phyloP scores from a whole-genome alignment of 2,329 filamentous ascomycete genomes.

The Pseudogymnoascus sp. region DNA sequence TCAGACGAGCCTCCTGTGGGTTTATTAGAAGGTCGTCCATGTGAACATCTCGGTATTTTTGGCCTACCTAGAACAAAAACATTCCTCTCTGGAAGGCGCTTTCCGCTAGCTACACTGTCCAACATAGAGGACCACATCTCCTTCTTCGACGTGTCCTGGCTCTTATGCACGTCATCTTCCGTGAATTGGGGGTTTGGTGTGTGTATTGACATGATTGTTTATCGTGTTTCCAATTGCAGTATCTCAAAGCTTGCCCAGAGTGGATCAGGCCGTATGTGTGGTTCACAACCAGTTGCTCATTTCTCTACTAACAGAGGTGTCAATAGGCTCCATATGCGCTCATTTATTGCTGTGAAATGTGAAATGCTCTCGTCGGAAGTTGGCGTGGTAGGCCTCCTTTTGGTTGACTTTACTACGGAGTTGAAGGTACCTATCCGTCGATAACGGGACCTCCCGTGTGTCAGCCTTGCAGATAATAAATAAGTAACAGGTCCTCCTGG shows the following conservation, averaged over 20 bases:
- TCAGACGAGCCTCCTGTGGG: constrained; percentile 70
- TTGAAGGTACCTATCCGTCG: constrained; percentile 9
- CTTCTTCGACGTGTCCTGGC: constrained; percentile 64
- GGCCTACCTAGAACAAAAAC: constrained; percentile 71
- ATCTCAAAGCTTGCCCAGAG: neutral
- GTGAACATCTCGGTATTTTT: neutral
- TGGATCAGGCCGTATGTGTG: constrained; percentile 8
- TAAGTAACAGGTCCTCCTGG: neutral
- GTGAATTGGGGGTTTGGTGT: constrained; percentile 49
- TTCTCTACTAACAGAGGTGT: constrained; percentile 6
- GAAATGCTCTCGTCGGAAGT: neutral
- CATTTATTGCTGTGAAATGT: constrained; percentile 6
- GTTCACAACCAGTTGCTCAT: constrained; percentile 7
- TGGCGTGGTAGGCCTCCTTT: constrained; percentile 7
- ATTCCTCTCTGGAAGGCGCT: constrained; percentile 86
- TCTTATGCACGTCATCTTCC: constrained; percentile 51
- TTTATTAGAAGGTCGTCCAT: neutral
- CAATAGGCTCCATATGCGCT: constrained; percentile 1
- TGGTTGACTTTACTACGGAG: constrained; percentile 1
- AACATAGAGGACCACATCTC: constrained; percentile 95
- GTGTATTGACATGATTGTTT: constrained; percentile 32
- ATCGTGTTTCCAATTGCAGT: constrained; percentile 4
- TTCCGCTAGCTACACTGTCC: constrained; percentile 82
- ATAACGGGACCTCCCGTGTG: constrained; percentile 10
- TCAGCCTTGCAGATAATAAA: constrained; percentile 12